Base-by-base conservation (phyloP, 1,284 basidiomycete species). In the Schizophyllum commune region DNA sequence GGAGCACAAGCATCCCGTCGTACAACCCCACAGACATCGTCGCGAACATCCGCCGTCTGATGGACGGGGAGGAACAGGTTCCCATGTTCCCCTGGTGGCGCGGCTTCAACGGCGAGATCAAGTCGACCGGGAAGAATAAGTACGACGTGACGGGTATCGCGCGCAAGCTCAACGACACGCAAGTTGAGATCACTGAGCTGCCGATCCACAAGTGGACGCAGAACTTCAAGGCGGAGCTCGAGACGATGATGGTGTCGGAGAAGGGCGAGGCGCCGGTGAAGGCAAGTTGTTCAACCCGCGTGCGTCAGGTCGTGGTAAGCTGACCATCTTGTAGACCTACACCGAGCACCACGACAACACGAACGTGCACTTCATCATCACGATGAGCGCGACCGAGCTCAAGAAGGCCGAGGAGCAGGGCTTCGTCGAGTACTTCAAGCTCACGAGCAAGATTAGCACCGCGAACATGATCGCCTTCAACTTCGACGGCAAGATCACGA, bases 381-480 rank as follows among this genome's bases (percentile, higher is more conserved):
- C 85, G 57, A 91, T 99, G 85, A 79, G 80, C 6, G 83, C 89
- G 58, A 90, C 89, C 68, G 90, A 90, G 60, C 82, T 97, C 67
- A 84, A 91, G 67, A 92, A 92, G 71, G 93, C 95, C 1, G 92
- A 95, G 69, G 83, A 84, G 61, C 93, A 98, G 71, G 96, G 96
- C 1, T 75, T 97, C 52, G 75, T 90, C 39, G 95, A 96, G 72
- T 92, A 86, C 71, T 98, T 99, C 86, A 98, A 96, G 76, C 77
- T 98, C 59, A 85, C 87, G 4, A 77, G 81, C 54, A 92, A 94
- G 70, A 77, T 98, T 71, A 90, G 82, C 71, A 98, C 94, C 8
- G 84, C 83, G 71, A 99, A 99, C 78, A 98, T 99, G 97, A 98
- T 99, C 8, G 94, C 94, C 74, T 99, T 99, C 74, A 96, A 98